Percentiles rank a stretch among this genome's conserved stretches.
phyloP scores from a whole-genome alignment of 768 basidiomycete species.

The Chalciporus sphaerocephalus region DNA sequence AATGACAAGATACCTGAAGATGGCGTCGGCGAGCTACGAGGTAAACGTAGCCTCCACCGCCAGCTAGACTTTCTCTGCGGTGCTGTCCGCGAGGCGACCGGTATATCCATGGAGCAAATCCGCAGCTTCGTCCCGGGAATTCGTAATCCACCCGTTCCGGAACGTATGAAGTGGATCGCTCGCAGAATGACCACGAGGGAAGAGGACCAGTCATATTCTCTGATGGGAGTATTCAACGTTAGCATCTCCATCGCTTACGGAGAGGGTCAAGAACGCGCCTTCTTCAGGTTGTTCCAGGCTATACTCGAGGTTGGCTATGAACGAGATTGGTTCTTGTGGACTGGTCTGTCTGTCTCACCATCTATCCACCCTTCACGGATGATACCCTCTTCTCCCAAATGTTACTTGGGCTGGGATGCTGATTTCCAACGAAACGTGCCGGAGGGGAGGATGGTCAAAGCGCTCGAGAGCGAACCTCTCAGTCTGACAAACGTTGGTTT shows the following conservation, averaged over 20 bases:
- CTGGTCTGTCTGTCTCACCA: neutral
- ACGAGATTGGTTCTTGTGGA: conserved; percentile 1
- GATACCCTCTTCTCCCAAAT: conserved; percentile 6
- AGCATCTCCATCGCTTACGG: conserved; percentile 16
- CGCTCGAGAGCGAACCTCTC: neutral
- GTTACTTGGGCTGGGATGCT: neutral
- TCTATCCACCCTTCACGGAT: conserved; percentile 5
- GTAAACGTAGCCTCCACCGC: no score
- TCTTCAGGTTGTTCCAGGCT: conserved; percentile 7
- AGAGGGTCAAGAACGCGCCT: conserved; percentile 12
- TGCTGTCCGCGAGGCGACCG: neutral
- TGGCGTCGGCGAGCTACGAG: no score
- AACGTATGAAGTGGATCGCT: conserved; percentile 15
- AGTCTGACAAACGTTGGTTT: neutral
- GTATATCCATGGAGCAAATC: neutral
- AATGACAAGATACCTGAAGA: conserved; percentile 7
- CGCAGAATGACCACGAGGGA: conserved; percentile 11
- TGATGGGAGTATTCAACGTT: conserved; percentile 17
- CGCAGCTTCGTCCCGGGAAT: conserved; percentile 1
- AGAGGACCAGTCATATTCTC: conserved; percentile 16
- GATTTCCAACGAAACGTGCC: neutral
- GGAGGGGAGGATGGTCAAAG: no score
- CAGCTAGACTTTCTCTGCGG: neutral
- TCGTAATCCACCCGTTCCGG: neutral
- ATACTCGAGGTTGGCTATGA: neutral